phyloP scores from a whole-genome alignment of 345 rosid species.

The Gossypium herbaceum region DNA sequence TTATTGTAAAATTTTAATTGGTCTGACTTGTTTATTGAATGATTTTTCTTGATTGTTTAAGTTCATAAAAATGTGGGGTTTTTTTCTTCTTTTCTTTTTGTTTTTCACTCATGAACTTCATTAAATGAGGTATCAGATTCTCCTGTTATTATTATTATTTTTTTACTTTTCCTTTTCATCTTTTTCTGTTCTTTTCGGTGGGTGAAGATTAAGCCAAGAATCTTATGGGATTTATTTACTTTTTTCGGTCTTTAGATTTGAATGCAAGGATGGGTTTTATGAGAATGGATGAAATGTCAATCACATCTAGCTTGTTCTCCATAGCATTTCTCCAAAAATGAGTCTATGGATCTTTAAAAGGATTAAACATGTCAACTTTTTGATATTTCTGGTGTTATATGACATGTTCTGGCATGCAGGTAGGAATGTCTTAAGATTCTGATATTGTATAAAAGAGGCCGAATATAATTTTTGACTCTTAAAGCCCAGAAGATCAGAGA shows the following conservation, averaged over 20 bases:
- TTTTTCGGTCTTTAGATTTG: constrained; percentile 17
- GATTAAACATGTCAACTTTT: constrained; percentile 5
- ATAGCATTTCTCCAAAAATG: background rate
- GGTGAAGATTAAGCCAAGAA: constrained; percentile 24
- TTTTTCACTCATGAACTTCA: background rate
- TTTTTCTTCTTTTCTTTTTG: background rate
- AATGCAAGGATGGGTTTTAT: constrained; percentile 18
- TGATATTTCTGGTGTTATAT: constrained; percentile 12
- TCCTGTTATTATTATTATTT: background rate
- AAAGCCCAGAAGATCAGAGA: constrained; percentile 32
- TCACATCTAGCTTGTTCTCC: background rate
- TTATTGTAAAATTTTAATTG: constrained; percentile 10
- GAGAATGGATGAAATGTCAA: background rate
- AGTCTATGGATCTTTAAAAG: background rate
- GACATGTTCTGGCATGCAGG: constrained; percentile 26
- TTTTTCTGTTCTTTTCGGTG: constrained; percentile 7
- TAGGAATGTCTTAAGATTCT: constrained; percentile 23
- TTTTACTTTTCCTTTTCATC: background rate
- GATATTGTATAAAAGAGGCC: constrained; percentile 10
- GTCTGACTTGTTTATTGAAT: background rate
- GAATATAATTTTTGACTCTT: constrained; percentile 7
- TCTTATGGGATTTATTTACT: constrained; percentile 14
- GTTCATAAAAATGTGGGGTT: background rate
- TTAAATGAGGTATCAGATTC: constrained; percentile 22
- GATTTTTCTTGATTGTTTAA: constrained; percentile 17